phyloP scores from a whole-genome alignment of 106 monocot genomes.

The Xerophyta viscosa region DNA sequence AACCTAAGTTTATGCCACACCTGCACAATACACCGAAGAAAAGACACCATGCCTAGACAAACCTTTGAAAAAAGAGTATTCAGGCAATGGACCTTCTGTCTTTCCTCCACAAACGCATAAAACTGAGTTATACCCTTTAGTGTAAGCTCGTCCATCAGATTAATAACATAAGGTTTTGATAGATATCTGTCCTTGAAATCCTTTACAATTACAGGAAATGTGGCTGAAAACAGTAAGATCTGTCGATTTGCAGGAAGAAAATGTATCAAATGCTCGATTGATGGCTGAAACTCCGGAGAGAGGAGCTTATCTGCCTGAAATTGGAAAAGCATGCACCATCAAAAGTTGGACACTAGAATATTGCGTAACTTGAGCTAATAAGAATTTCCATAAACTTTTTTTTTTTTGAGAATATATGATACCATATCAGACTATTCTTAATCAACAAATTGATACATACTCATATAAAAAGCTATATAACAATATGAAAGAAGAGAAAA shows the following conservation, averaged over 20 bases:
- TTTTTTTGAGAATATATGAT: too few species aligned
- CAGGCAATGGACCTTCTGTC: slow-evolving; percentile 95
- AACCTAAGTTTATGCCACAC: too few species aligned
- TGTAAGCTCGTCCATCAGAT: slow-evolving; percentile 98
- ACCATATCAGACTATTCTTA: too few species aligned
- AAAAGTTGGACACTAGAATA: background rate
- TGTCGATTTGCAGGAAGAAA: slow-evolving; percentile 73
- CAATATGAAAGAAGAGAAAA: too few species aligned
- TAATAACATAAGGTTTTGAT: slow-evolving; percentile 75
- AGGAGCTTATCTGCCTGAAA: slow-evolving; percentile 95
- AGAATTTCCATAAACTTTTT: too few species aligned
- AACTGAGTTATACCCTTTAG: slow-evolving; percentile 94
- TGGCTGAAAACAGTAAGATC: slow-evolving; percentile 86
- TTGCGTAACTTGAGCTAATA: too few species aligned
- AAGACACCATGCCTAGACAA: background rate
- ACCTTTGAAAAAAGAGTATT: slow-evolving; percentile 99
- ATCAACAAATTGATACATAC: too few species aligned
- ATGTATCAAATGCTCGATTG: slow-evolving; percentile 68
- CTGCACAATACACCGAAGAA: too few species aligned
- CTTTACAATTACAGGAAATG: slow-evolving; percentile 95
- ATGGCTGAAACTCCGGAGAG: slow-evolving; percentile 92
- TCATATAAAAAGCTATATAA: too few species aligned
- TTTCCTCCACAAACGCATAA: slow-evolving; percentile 98
- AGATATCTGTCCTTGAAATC: slow-evolving; percentile 87
- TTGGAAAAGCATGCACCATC: background rate